A percentile compares a stretch with the other conserved stretches of the same genome.
phyloP scores from a whole-genome alignment of 352 stramenopile species.

The Phytophthora sp. region DNA sequence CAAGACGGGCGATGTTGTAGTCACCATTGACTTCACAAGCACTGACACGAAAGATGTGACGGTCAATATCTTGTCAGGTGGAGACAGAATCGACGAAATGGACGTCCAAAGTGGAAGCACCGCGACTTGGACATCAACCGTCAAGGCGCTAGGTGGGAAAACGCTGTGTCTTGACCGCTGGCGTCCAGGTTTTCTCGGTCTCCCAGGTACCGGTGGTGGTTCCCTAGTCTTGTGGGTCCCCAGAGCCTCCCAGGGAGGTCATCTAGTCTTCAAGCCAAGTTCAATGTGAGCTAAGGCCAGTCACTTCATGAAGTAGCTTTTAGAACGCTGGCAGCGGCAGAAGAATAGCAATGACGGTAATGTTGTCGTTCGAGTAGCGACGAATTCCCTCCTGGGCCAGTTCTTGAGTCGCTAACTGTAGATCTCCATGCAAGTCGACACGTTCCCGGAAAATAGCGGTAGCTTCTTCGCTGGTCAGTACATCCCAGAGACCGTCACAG shows the following conservation, averaged over 20 bases:
- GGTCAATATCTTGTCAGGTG: conserved; percentile 38
- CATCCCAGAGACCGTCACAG: conserved; percentile 88
- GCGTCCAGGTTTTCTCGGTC: conserved; percentile 30
- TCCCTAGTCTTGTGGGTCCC: conserved; percentile 68
- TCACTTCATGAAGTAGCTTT: background rate
- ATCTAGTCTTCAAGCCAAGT: conserved; percentile 49
- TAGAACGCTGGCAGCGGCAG: conserved; percentile 10
- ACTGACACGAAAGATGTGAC: conserved; percentile 32
- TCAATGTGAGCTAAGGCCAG: conserved; percentile 52
- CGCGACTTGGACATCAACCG: conserved; percentile 24
- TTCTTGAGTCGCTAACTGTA: conserved; percentile 71
- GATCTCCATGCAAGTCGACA: conserved; percentile 53
- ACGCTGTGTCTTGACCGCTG: conserved; percentile 37
- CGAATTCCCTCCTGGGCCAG: conserved; percentile 76
- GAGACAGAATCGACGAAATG: conserved; percentile 30
- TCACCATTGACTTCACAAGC: conserved; percentile 35
- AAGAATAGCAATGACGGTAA: conserved; percentile 62
- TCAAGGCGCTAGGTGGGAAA: conserved; percentile 36
- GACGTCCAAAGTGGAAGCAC: conserved; percentile 26
- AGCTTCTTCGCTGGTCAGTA: conserved; percentile 73
- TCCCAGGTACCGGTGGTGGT: conserved; percentile 38
- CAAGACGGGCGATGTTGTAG: conserved; percentile 26
- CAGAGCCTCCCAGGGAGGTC: conserved; percentile 37
- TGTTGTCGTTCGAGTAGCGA: conserved; percentile 83
- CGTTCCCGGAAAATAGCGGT: conserved; percentile 58